phyloP scores from a whole-genome alignment of 2,329 filamentous ascomycete genomes.

The Epicoccum nigrum region DNA sequence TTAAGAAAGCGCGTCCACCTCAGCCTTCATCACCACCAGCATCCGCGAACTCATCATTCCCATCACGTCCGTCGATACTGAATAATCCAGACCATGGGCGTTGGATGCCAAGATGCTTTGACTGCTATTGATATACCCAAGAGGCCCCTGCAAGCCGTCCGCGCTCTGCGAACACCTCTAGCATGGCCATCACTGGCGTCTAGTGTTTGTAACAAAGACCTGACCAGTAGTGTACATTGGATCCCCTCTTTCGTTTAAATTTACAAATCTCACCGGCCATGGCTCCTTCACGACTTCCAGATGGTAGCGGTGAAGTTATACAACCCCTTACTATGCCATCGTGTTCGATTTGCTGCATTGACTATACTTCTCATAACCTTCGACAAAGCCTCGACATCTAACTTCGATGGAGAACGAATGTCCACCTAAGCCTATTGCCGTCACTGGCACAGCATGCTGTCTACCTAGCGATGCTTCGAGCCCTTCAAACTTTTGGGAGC shows the following conservation, averaged over 20 bases:
- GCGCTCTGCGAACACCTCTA: no score
- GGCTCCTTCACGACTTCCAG: neutral
- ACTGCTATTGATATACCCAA: no score
- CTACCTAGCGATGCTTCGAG: neutral
- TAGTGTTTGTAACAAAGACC: no score
- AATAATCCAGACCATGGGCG: neutral
- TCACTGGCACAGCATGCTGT: neutral
- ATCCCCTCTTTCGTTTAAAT: no score
- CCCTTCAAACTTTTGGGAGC: neutral
- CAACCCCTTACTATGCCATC: neutral
- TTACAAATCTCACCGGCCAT: neutral
- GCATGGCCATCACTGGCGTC: no score
- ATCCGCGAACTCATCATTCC: neutral
- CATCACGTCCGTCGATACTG: neutral
- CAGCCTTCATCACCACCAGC: slow-evolving; percentile 3
- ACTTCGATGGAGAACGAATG: neutral
- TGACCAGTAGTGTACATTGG: no score
- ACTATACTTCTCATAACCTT: neutral
- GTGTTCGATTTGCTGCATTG: no score
- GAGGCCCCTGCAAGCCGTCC: no score
- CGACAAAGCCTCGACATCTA: neutral
- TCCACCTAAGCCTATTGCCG: neutral
- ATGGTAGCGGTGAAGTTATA: no score
- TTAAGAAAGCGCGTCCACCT: slow-evolving; percentile 1
- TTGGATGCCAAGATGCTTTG: no score